Conservation (phyloP, 176 grass and related monocot genomes). For the Paspalum notatum region DNA sequence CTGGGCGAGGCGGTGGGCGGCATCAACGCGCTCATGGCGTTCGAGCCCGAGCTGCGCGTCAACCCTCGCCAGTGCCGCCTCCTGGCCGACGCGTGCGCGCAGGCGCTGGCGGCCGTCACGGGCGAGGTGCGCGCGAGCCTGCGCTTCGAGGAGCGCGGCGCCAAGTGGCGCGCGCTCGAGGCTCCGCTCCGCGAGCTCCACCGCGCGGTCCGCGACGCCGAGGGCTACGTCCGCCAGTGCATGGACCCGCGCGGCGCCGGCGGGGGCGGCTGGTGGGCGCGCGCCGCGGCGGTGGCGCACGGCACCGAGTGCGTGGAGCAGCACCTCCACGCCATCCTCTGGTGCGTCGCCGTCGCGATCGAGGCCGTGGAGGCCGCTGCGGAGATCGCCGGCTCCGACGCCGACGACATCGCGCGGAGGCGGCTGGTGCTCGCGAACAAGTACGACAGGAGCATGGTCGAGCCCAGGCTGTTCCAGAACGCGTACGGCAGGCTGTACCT, state of each 20-base stretch:
- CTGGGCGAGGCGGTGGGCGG: slow-evolving; percentile 68
- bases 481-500: slow-evolving; percentile 63
- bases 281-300: slow-evolving; percentile 52
- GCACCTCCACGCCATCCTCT: slow-evolving; percentile 70
- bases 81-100: slow-evolving; percentile 66
- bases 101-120: slow-evolving; percentile 59
- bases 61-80: slow-evolving; percentile 87
- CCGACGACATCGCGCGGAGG: slow-evolving; percentile 53
- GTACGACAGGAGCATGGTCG: slow-evolving; percentile 74
- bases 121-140: slow-evolving; percentile 62
- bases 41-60: slow-evolving; percentile 69
- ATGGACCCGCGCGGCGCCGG: slow-evolving; percentile 55
- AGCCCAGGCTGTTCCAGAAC: slow-evolving; percentile 70
- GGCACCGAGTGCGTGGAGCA: slow-evolving; percentile 79
- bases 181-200: slow-evolving; percentile 73
- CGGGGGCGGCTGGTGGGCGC: slow-evolving; percentile 74
- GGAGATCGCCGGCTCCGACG: slow-evolving; percentile 58
- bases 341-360: slow-evolving; percentile 76
- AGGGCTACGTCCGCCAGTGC: slow-evolving; percentile 67
- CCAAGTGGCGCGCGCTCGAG: slow-evolving; percentile 82
- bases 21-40: slow-evolving; percentile 75
- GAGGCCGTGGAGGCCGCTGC: slow-evolving; percentile 72
- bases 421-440: slow-evolving; percentile 59
- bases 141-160: slow-evolving; percentile 73
- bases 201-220: slow-evolving; percentile 75